Evolutionary conservation across 192 early-diverging fungal genomes (phyloP), one percentile per base, ranked within the genome.

Genomic region (Coemansia sp.): DNA sequence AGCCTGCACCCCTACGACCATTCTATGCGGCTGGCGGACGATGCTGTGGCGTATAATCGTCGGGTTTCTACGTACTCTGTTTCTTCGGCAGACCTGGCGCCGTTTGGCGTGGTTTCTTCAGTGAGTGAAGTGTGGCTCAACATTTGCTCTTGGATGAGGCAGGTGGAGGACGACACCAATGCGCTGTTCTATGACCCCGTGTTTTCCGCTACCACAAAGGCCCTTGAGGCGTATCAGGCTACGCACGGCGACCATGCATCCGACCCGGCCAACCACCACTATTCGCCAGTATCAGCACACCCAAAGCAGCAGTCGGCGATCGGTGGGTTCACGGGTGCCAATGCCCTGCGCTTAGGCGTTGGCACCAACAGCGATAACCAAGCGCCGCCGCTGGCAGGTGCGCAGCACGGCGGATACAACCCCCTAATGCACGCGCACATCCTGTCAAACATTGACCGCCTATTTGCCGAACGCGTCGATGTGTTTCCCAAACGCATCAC

Each of bases 391-490:
- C 3, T 27, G 8, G 22, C 60, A 8, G 9, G 24, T 5, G 41
- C 34, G 26, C 50, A 15, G 26, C 17, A 14, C 22, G 14, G 33
- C 7, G 37, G 26, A 7, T 53, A 39, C 46, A 34, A 52, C 35
- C 53, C 62, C 4, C 18, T 58, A 5, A 17, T 72, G 34, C 74
- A 73, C 19, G 67, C 70, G 3, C 74, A 82, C 15, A 70, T 82
- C 14, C 29, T 77, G 41, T 77, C 74, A 1, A 76, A 76, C 48
- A 77, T 82, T n/a, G 80, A 82, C 52, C 56, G 70, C 0, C 40
- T 82, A 35, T 82, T 82, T 67, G 74, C 74, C n/a, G 74, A 82
- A 39, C 80, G 71, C 14, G 65, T 82, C 3, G 80, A 82, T 17
- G 59, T 77, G 17, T 77, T 77, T 17, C 76, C 76, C 2, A 58